Base-by-base conservation (phyloP, 1,284 basidiomycete species). In the Coniferiporia weirii region DNA sequence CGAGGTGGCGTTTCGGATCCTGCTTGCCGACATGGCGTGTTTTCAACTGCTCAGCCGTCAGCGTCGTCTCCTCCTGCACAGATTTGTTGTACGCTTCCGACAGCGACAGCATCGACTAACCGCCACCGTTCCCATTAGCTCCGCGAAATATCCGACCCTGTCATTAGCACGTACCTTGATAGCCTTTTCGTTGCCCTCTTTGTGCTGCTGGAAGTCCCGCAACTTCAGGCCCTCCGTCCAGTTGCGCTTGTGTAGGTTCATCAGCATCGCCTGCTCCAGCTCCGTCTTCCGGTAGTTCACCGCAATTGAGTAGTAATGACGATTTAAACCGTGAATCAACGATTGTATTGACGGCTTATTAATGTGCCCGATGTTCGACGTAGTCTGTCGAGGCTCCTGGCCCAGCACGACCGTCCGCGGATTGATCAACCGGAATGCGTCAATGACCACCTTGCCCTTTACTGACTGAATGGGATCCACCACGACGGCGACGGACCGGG, bases 391-490 rank as follows among this genome's bases (percentile, higher is more conserved):
- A 15, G 95, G 93, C 75, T 99, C 97, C 63, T 94, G 89, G 58
- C 97, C 95, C 66, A 92, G 78, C 44, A 93, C 83, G 64, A 96
- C 86, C 50, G 85, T 81, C 66, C 91, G 86, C 36, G 95, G 91
- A 70, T 90, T 89, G 75, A 98, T 98, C 48, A 94, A 87, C 63
- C 97, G 89, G 82, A 99, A 99, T 6, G 97, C 97, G 75, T 99
- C 97, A 65, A 99, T 98, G 61, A 99, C 97, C 49, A 99, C 97
- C 73, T 95, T 95, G 59, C 94, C 94, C 72, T 98, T 95, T 67
- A 99, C 97, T 32, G 95, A 98, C 75, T 99, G 97, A 70, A 99
- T 99, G 35, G 97, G 97, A 74, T 99, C 97, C 62, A 99, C 87
- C 65, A 99, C 97, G 53, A 99, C 96, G 47, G 97, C 95, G 47